These are phyloP conservation scores for Sphaerostilbella broomeana DNA, from an alignment of 2,329 filamentous ascomycete species.

Conservation along the genomic window DNA sequence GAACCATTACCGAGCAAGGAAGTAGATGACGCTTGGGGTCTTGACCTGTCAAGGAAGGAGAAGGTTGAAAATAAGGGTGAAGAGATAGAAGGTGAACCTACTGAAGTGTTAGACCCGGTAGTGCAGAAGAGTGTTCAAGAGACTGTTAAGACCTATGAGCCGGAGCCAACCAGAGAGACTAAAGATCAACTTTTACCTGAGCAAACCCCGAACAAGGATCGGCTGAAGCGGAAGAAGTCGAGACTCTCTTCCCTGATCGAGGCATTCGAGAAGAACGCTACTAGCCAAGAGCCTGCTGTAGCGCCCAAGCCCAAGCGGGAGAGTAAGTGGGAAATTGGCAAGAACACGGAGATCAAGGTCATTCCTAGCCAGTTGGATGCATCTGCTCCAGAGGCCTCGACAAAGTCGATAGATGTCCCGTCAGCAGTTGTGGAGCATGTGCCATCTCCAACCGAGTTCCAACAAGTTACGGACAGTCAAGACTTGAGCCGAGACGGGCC, in stretches of 20 bases:
- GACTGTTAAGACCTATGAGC: constrained; percentile 8
- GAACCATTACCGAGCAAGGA: constrained; percentile 7
- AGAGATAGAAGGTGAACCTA: constrained; percentile 11
- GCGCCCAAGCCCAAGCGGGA: constrained; percentile 1
- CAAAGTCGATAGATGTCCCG: background rate
- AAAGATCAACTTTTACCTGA: constrained; percentile 8
- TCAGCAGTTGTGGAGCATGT: background rate
- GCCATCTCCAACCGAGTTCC: background rate
- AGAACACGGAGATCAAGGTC: background rate
- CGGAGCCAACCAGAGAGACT: constrained; percentile 7
- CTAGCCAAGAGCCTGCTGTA: constrained; percentile 9
- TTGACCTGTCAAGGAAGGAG: constrained; percentile 21
- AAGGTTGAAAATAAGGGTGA: constrained; percentile 25
- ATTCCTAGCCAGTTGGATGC: constrained; percentile 3
- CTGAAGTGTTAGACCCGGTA: constrained; percentile 13
- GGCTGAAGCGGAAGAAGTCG: constrained; percentile 24
- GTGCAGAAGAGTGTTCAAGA: constrained; percentile 13
- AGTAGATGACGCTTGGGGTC: constrained; percentile 9
- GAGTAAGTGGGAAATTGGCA: background rate
- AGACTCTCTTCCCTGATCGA: constrained; percentile 8
- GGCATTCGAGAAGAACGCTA: constrained; percentile 5
- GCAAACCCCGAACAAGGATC: constrained; percentile 22
- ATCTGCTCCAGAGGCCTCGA: background rate
- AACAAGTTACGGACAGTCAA: constrained; percentile 1
- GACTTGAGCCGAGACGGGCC: background rate